These are phyloP conservation scores for Panellus pusillus DNA, from an alignment of 768 basidiomycete species.

Conservation along the genomic window DNA sequence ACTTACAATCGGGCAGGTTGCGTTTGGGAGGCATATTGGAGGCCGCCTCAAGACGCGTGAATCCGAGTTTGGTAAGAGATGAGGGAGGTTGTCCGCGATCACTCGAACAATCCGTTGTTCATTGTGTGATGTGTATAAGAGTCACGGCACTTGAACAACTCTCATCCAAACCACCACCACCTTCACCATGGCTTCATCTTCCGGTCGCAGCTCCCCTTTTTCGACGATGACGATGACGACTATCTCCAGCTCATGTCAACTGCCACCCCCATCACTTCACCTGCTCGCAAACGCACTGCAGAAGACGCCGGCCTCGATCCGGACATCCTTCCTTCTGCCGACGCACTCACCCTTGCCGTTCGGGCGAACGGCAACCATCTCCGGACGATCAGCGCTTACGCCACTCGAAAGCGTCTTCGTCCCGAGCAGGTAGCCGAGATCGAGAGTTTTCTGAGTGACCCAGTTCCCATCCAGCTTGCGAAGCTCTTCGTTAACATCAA, in stretches of 20 bases:
- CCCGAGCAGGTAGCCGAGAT: slow-evolving; percentile 2
- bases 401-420: slow-evolving; percentile 5
- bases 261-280: background rate
- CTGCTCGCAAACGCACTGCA: slow-evolving; percentile 1
- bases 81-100: too few relatives aligned
- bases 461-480: background rate
- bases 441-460: slow-evolving; percentile 1
- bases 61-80: background rate
- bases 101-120: background rate
- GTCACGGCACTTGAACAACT: background rate
- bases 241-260: background rate
- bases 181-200: background rate
- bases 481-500: background rate
- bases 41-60: background rate
- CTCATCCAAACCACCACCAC: background rate
- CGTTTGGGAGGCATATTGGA: background rate
- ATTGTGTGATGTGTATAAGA: background rate
- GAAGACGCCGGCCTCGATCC: background rate
- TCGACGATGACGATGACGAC: slow-evolving; percentile 1
- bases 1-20: background rate
- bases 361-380: slow-evolving; percentile 1
- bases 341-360: background rate
- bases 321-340: background rate
- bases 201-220: background rate
- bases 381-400: background rate